A percentile compares a stretch with the other conserved stretches of the same genome.
Conservation (phyloP, 2,329 filamentous ascomycete species). For the Aspergillus pseudoterreus region DNA sequence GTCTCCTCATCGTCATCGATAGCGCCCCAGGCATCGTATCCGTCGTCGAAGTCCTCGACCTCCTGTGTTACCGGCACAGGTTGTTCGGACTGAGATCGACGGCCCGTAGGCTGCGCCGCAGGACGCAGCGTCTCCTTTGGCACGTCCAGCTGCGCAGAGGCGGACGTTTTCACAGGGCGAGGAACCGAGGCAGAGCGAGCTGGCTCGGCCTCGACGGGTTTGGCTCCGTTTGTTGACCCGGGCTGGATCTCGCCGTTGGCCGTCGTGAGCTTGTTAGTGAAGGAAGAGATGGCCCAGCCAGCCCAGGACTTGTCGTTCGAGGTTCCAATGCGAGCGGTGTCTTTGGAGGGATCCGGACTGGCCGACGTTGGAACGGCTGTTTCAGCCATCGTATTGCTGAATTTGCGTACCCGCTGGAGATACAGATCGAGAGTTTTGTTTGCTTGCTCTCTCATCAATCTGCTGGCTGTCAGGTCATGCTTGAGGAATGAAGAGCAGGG, state of each 20-base stretch:
- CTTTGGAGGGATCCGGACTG: constrained; percentile 42
- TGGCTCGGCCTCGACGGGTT: constrained; percentile 41
- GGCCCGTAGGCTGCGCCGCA: constrained; percentile 26
- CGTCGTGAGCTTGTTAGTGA: constrained; percentile 86
- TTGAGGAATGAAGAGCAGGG: background rate
- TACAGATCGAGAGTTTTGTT: constrained; percentile 86
- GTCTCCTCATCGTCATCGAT: constrained; percentile 56
- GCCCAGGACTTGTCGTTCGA: constrained; percentile 75
- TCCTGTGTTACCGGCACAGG: constrained; percentile 44
- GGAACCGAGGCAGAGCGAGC: constrained; percentile 49
- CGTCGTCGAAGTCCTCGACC: constrained; percentile 54
- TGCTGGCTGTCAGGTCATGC: constrained; percentile 19
- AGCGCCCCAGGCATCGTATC: constrained; percentile 71
- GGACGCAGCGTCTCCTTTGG: constrained; percentile 23
- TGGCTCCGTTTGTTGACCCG: constrained; percentile 48
- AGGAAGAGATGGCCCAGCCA: constrained; percentile 97
- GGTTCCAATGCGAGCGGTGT: constrained; percentile 72
- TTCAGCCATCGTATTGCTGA: constrained; percentile 73
- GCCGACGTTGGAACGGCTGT: constrained; percentile 66
- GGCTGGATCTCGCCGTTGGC: constrained; percentile 83
- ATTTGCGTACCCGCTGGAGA: constrained; percentile 76
- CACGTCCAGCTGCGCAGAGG: constrained; percentile 20
- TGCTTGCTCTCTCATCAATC: constrained; percentile 81
- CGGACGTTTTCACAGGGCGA: constrained; percentile 33
- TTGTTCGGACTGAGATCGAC: constrained; percentile 40